phyloP scores from a whole-genome alignment of 2,329 filamentous ascomycete species.

The Talaromyces sp. region DNA sequence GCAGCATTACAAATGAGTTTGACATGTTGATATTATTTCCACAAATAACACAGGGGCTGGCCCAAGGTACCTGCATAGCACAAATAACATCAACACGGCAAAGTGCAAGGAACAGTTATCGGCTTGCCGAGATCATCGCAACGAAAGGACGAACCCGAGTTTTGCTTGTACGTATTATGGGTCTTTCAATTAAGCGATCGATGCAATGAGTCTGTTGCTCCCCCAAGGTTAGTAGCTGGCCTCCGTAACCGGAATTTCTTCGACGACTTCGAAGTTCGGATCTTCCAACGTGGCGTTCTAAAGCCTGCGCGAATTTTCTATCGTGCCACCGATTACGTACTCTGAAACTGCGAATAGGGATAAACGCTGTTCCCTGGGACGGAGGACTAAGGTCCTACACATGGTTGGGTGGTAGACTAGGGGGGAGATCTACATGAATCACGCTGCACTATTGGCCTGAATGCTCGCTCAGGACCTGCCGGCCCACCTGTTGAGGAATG shows the following conservation, averaged over 20 bases:
- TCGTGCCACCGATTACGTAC: background rate
- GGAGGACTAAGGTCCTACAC: background rate
- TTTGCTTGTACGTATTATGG: background rate
- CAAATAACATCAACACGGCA: background rate
- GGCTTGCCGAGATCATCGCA: background rate
- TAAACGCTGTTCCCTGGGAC: background rate
- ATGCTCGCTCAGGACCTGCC: background rate
- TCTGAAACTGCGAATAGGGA: background rate
- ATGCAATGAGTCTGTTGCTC: background rate
- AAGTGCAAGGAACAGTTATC: background rate
- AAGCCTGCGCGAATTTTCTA: background rate
- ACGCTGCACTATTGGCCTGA: background rate
- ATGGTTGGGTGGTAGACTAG: background rate
- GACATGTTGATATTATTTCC: background rate
- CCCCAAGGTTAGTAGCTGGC: background rate
- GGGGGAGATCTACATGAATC: background rate
- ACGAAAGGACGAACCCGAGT: background rate
- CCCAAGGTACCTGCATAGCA: background rate
- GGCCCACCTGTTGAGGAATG: background rate
- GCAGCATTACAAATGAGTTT: background rate
- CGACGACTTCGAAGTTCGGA: background rate
- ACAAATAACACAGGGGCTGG: background rate
- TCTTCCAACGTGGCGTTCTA: background rate
- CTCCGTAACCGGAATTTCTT: background rate
- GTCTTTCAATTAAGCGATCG: background rate